Base-by-base conservation (phyloP, 306 rosid genomes). In the Dryas octopetala region DNA sequence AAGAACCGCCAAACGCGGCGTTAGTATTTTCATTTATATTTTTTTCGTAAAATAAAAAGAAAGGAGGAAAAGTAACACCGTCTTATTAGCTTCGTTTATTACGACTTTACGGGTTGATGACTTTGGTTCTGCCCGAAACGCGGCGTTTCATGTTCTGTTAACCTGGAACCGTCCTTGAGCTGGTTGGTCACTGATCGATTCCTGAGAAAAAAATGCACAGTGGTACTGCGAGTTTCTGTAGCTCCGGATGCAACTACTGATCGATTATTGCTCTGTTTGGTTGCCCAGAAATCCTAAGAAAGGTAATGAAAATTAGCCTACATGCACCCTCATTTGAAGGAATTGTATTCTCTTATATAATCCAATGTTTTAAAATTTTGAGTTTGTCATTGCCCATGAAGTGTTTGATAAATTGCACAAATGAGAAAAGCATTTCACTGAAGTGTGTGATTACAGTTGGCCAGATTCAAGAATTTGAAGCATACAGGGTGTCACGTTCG, bases 401-500 rank as follows among this genome's bases (percentile, higher is more conserved):
- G 0, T 32, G 68, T 73, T 79, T 41, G 78, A 60, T 16, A n/a
- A 73, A 73, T 40, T 59, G 70, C 28, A 41, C 61, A 49, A 41
- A 1, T 23, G 5, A 19, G 40, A 12, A 64, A 11, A 1, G 6
- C 32, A 57, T 44, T 19, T 1, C 11, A 7, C 45, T 51, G 16
- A 51, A n/a, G 1, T 64, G 60, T 15, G 8, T 44, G 3, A 40
- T 3, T 82, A n/a, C 55, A 40, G 16, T 40, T 52, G 50, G 28
- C 19, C 7, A 75, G 88, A 82, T 75, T 70, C 62, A 70, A 48
- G 75, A 51, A 59, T 44, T 69, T 16, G 81, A 65, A 74, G 74
- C 78, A 68, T 47, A 59, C 49, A 58, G 58, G 53, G 38, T 15
- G 70, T 23, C 10, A 4, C 68, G 57, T 76, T 70, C 54, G 28